phyloP scores from a whole-genome alignment of 805 yeast species.

The Blastobotrys chiropterorum region DNA sequence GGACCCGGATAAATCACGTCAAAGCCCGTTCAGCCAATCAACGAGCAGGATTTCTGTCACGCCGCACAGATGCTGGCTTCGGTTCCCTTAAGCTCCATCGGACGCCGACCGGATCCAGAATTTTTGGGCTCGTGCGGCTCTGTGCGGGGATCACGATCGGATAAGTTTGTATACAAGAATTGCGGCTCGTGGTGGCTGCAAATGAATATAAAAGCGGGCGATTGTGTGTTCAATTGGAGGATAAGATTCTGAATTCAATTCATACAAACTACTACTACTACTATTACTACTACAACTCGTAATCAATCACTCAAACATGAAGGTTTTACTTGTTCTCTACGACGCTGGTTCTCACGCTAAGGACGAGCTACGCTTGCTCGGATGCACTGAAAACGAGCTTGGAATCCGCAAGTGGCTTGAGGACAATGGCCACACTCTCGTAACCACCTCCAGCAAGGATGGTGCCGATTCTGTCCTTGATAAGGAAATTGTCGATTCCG shows the following conservation, averaged over 20 bases:
- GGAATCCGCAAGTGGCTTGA: constrained; percentile 64
- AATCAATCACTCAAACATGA: constrained; percentile 17
- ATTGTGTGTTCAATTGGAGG: not conserved
- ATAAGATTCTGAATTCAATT: not conserved
- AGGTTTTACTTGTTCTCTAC: constrained; percentile 54
- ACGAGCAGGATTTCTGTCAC: too few relatives aligned
- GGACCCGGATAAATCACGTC: too few relatives aligned
- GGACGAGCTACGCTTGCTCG: constrained; percentile 56
- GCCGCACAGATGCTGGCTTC: too few relatives aligned
- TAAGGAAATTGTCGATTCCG: constrained; percentile 62
- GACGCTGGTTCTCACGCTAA: constrained; percentile 52
- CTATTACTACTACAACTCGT: not conserved
- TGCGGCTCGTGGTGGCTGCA: not conserved
- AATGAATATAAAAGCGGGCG: not conserved
- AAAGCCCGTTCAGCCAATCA: too few relatives aligned
- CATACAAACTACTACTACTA: not conserved
- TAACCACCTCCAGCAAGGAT: constrained; percentile 65
- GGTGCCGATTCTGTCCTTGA: constrained; percentile 55
- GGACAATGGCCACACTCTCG: constrained; percentile 57
- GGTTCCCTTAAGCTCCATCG: not conserved
- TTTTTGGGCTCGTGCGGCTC: not conserved
- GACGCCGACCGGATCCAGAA: not conserved
- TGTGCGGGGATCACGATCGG: not conserved
- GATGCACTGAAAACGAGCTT: constrained; percentile 68
- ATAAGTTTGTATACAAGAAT: not conserved